phyloP scores from a whole-genome alignment of 2,329 filamentous ascomycete genomes.

The Phoma herbarum region DNA sequence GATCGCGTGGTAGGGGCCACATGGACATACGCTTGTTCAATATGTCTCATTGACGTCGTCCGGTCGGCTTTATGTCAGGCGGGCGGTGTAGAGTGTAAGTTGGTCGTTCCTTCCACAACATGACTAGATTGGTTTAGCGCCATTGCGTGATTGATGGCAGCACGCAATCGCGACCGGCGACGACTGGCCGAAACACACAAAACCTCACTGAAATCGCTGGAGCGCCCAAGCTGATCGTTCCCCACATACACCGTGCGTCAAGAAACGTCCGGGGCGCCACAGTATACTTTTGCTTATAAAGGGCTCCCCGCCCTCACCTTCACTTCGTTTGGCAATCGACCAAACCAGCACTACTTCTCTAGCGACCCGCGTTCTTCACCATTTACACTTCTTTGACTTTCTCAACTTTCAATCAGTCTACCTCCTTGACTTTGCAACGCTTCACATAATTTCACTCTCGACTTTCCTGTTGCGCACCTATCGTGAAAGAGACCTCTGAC shows the following conservation, averaged over 20 bases:
- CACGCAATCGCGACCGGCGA: conserved; percentile 18
- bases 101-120: conserved; percentile 8
- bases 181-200: conserved; percentile 8
- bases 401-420: background rate
- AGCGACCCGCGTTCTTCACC: background rate
- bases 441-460: background rate
- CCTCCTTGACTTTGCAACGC: too few species aligned
- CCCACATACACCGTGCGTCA: conserved; percentile 32
- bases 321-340: conserved; percentile 15
- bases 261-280: conserved; percentile 18
- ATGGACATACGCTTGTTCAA: background rate
- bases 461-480: background rate
- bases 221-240: conserved; percentile 24
- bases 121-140: conserved; percentile 10
- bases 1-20: conserved; percentile 10
- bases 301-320: conserved; percentile 21
- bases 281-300: conserved; percentile 25
- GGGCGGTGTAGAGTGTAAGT: conserved; percentile 10
- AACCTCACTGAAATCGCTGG: conserved; percentile 12
- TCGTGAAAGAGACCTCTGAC: background rate
- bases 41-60: conserved; percentile 13
- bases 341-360: background rate
- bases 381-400: background rate
- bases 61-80: conserved; percentile 4
- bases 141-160: conserved; percentile 17